Conservation (phyloP, 495 filamentous ascomycete genomes). For the Talaromyces adpressus region DNA sequence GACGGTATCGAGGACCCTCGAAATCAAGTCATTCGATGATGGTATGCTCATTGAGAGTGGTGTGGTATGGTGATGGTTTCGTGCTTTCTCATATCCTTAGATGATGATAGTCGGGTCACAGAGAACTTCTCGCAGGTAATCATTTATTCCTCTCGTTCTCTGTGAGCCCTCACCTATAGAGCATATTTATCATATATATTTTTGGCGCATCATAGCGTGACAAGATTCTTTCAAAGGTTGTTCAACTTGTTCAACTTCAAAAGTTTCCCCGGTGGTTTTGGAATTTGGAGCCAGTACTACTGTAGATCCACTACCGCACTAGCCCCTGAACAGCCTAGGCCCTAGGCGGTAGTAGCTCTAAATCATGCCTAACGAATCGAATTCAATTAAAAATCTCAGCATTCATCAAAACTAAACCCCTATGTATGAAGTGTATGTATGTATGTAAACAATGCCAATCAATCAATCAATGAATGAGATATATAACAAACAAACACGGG, state of each 20-base stretch:
- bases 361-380: background rate
- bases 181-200: background rate
- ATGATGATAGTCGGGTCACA: background rate
- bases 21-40: constrained; percentile 34
- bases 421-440: background rate
- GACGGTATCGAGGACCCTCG: constrained; percentile 81
- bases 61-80: background rate
- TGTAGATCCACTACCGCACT: background rate
- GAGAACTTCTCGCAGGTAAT: background rate
- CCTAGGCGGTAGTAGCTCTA: background rate
- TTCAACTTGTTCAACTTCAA: background rate
- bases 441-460: constrained; percentile 6
- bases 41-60: background rate
- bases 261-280: no score
- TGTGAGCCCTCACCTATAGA: background rate
- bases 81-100: constrained; percentile 8
- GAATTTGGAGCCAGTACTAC: no score
- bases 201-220: background rate
- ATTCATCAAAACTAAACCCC: background rate
- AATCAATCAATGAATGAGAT: background rate
- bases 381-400: background rate
- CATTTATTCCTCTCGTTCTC: background rate
- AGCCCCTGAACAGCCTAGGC: background rate
- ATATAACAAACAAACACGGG: background rate
- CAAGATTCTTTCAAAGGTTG: background rate